phyloP scores from a whole-genome alignment of 2,329 filamentous ascomycete species.

The Trichoderma afroharzianum region DNA sequence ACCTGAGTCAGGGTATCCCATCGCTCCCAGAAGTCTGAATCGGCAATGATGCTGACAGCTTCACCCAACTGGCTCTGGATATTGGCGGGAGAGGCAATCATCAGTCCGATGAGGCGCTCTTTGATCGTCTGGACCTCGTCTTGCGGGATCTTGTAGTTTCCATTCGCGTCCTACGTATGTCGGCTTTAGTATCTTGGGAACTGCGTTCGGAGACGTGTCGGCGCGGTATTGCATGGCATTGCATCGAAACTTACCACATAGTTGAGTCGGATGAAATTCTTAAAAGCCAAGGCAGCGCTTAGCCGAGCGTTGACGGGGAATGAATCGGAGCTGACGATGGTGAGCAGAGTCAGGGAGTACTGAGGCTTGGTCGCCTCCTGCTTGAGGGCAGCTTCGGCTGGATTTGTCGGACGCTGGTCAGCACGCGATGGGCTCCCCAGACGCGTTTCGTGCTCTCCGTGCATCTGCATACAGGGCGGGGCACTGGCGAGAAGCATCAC shows the following conservation, averaged over 20 bases:
- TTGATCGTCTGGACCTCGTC: slow-evolving; percentile 90
- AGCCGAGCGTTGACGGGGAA: slow-evolving; percentile 77
- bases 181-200: not conserved
- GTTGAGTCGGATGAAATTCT: slow-evolving; percentile 94
- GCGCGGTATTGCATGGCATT: slow-evolving; percentile 29
- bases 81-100: slow-evolving; percentile 84
- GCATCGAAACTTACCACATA: slow-evolving; percentile 66
- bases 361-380: slow-evolving; percentile 76
- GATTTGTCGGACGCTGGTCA: slow-evolving; percentile 36
- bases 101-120: slow-evolving; percentile 88
- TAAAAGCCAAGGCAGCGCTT: slow-evolving; percentile 89
- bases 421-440: slow-evolving; percentile 26
- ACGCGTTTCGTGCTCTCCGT: not conserved
- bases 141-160: slow-evolving; percentile 80
- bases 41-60: slow-evolving; percentile 93
- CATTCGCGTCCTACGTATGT: slow-evolving; percentile 72
- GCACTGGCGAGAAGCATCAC: slow-evolving; percentile 28
- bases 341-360: slow-evolving; percentile 84
- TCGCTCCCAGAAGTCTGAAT: slow-evolving; percentile 93
- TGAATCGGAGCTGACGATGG: slow-evolving; percentile 76
- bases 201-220: not conserved
- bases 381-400: slow-evolving; percentile 79
- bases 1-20: slow-evolving; percentile 95
- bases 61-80: slow-evolving; percentile 94
- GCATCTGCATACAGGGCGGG: not conserved